Percentiles rank a stretch among this genome's conserved stretches.
Conservation (phyloP, 2,329 filamentous ascomycete genomes). For the Aspergillus versicolor region DNA sequence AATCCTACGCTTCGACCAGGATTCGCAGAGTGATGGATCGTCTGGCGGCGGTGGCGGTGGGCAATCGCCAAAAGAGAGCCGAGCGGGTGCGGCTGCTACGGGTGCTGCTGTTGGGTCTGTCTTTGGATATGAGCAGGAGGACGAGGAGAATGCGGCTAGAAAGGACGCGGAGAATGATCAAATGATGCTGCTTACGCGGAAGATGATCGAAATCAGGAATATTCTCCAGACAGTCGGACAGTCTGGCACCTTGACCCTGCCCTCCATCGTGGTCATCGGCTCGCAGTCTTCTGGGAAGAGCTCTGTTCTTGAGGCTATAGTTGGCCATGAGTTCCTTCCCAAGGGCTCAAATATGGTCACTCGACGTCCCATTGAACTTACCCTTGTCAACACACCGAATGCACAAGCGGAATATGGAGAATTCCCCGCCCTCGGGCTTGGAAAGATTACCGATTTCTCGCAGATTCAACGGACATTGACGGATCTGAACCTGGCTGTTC, state of each 20-base stretch:
- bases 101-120: constrained; percentile 72
- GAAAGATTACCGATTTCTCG: constrained; percentile 83
- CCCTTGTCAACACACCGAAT: constrained; percentile 89
- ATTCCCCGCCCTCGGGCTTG: constrained; percentile 86
- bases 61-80: constrained; percentile 55
- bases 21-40: constrained; percentile 50
- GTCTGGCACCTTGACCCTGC: constrained; percentile 80
- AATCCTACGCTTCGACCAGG: constrained; percentile 63
- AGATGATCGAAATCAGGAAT: constrained; percentile 98
- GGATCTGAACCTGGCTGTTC: constrained; percentile 90
- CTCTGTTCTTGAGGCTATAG: constrained; percentile 93
- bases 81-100: constrained; percentile 59
- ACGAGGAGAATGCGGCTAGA: constrained; percentile 60
- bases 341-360: constrained; percentile 99
- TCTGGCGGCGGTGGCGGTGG: constrained; percentile 42
- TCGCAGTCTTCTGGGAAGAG: constrained; percentile 98
- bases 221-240: constrained; percentile 91
- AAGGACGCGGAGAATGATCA: constrained; percentile 84
- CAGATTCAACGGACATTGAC: constrained; percentile 87
- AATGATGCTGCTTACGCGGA: constrained; percentile 98
- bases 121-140: constrained; percentile 71
- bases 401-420: constrained; percentile 89
- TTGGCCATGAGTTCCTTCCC: constrained; percentile 94
- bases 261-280: constrained; percentile 98
- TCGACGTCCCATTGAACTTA: constrained; percentile 89